Evolutionary conservation across 768 basidiomycete genomes (phyloP), one percentile per base, ranked within the genome.

Genomic region (Pleurotus platypus): DNA sequence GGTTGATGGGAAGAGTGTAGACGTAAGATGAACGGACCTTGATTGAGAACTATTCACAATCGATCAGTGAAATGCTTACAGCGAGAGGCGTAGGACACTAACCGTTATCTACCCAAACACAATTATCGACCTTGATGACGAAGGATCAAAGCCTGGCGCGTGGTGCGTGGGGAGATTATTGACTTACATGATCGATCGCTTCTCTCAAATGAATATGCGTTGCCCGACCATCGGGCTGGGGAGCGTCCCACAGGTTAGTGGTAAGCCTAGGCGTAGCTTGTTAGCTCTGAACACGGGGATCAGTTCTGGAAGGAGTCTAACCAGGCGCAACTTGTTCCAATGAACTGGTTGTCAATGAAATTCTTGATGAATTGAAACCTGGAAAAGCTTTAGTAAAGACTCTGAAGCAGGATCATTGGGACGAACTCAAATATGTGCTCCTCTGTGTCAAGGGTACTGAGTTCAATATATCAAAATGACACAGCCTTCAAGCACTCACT

Each of bases 371-470:
- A 43, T 15, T n/a, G 27, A 1, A 27, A 30, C 6, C 22, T 30
- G 35, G 12, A 22, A 11, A 22, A 18, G 6, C 11, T 27, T 27
- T 27, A 20, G 12, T 24, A 8, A 8, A 18, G 22, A 47, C 20
- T 6, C 13, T 5, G 5, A 27, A 22, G 24, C 4, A 1, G 11
- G 15, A n/a, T 5, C 27, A 3, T 8, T 6, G 49, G 6, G 15
- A 27, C 49, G 11, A n/a, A 50, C 49, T 50, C 49, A n/a, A 50
- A 50, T 13, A 50, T n/a, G n/a, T 50, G 49, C 20, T 50, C 49
- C 49, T 26, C 49, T 50, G 15, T n/a, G 26, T 5, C 3, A 16
- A 13, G 13, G 18, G 12, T 43, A 15, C 5, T 43, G 42, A 43
- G 18, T 43, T 6, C 6, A 43, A 12, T 6, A 7, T 18, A 8